phyloP scores from a whole-genome alignment of 768 basidiomycete species.

The Leccinum obscurum region DNA sequence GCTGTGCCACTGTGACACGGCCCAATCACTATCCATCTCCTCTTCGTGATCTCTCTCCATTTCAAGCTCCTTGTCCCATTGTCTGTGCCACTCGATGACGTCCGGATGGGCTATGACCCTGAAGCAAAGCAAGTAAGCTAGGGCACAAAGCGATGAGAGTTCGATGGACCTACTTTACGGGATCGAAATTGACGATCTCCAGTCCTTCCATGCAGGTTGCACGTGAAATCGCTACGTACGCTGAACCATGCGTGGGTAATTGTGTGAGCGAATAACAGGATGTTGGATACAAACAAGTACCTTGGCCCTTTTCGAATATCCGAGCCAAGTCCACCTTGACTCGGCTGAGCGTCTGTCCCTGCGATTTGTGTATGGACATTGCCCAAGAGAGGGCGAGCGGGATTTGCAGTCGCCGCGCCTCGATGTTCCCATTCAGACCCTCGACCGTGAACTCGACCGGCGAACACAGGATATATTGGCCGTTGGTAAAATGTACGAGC shows the following conservation, averaged over 20 bases:
- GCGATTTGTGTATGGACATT: slow-evolving; percentile 98
- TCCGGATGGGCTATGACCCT: slow-evolving; percentile 39
- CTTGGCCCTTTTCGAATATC: slow-evolving; percentile 86
- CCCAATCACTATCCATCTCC: slow-evolving; percentile 36
- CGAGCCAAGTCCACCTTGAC: slow-evolving; percentile 91
- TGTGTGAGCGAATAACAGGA: neutral
- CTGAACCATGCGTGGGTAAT: slow-evolving; percentile 13
- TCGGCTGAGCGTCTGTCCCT: slow-evolving; percentile 92
- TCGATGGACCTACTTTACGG: slow-evolving; percentile 27
- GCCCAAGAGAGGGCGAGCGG: slow-evolving; percentile 93
- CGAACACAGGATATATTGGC: slow-evolving; percentile 28
- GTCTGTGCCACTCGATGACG: slow-evolving; percentile 33
- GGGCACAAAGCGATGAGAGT: neutral
- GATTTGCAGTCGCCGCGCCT: slow-evolving; percentile 50
- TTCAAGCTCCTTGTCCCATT: slow-evolving; percentile 24
- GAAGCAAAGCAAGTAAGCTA: slow-evolving; percentile 4
- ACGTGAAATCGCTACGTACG: slow-evolving; percentile 40
- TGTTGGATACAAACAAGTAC: slow-evolving; percentile 17
- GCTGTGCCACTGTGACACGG: slow-evolving; percentile 32
- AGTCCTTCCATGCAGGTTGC: slow-evolving; percentile 43
- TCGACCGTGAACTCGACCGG: slow-evolving; percentile 37
- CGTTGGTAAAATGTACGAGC: slow-evolving; percentile 38
- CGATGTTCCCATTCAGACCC: slow-evolving; percentile 33
- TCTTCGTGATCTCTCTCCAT: slow-evolving; percentile 29
- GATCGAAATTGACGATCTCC: slow-evolving; percentile 39